phyloP scores from a whole-genome alignment of 805 yeast species.

The Barnettozyma pratensis region DNA sequence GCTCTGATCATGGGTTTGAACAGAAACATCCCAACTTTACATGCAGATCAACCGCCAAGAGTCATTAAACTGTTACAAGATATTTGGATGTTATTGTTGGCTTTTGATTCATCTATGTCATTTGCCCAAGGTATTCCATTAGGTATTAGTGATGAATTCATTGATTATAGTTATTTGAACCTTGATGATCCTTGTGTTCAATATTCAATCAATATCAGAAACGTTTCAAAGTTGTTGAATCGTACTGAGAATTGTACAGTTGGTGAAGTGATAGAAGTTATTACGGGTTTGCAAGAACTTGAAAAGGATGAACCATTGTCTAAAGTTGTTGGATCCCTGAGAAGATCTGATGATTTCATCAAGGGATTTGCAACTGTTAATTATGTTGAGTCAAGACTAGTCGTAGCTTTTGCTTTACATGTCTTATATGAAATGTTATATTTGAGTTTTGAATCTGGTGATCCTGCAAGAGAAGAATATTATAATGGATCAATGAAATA shows the following conservation, averaged over 20 bases:
- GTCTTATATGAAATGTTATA: slow-evolving; percentile 17
- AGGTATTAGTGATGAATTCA: slow-evolving; percentile 14
- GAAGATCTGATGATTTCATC: slow-evolving; percentile 4
- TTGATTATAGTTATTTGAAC: slow-evolving; percentile 2
- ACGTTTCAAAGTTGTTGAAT: slow-evolving; percentile 7
- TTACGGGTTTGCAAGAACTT: slow-evolving; percentile 14
- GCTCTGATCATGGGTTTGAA: slow-evolving; percentile 23
- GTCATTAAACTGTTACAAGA: slow-evolving; percentile 6
- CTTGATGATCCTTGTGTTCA: slow-evolving; percentile 1
- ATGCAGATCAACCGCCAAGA: slow-evolving; percentile 3
- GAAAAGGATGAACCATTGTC: slow-evolving; percentile 14
- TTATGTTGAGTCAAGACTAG: slow-evolving; percentile 8
- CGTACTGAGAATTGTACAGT: slow-evolving; percentile 6
- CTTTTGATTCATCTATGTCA: slow-evolving; percentile 15
- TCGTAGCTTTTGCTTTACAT: slow-evolving; percentile 12
- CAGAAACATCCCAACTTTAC: slow-evolving; percentile 17
- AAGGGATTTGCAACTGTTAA: slow-evolving; percentile 1
- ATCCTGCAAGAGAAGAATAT: slow-evolving; percentile 9
- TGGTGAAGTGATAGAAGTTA: slow-evolving; percentile 12
- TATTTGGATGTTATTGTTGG: slow-evolving; percentile 18
- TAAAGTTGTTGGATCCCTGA: slow-evolving; percentile 3
- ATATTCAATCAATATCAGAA: slow-evolving; percentile 10
- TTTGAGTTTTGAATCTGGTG: slow-evolving; percentile 8
- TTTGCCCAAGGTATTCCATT: slow-evolving; percentile 21
- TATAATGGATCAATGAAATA: slow-evolving; percentile 18